A percentile compares a stretch with the other conserved stretches of the same genome.
Evolutionary conservation across 176 grass and related monocot species (phyloP).

Genomic region (Oryza coarctata): DNA sequence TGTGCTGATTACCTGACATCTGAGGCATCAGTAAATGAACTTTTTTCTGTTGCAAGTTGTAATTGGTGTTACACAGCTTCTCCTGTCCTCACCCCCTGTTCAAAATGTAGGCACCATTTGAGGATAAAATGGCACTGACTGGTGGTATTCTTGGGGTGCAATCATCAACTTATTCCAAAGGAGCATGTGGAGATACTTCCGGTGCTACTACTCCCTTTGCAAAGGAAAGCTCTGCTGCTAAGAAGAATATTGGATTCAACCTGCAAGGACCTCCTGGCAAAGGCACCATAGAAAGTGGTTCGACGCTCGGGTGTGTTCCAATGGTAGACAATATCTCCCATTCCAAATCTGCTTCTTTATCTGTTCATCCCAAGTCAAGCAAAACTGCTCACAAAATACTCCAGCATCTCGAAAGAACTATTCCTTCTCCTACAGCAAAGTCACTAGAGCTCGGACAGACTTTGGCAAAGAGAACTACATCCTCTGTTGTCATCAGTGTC

Average conservation of each 20-base stretch:
- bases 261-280: constrained; percentile 21
- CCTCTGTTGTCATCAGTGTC: constrained; percentile 20
- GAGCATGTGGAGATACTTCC: constrained; percentile 10
- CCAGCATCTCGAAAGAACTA: constrained; percentile 62
- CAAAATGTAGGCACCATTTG: constrained; percentile 31
- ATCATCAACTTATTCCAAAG: constrained; percentile 28
- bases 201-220: constrained; percentile 15
- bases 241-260: constrained; percentile 16
- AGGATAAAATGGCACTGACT: constrained; percentile 26
- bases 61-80: background rate
- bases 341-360: constrained; percentile 28
- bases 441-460: constrained; percentile 35
- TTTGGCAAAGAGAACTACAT: constrained; percentile 29
- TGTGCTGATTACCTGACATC: background rate
- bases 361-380: constrained; percentile 67
- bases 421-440: constrained; percentile 53
- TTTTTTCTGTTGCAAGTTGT: background rate
- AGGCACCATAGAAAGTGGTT: constrained; percentile 34
- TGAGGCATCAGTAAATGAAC: background rate
- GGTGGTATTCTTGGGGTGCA: constrained; percentile 21
- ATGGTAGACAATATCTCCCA: constrained; percentile 32
- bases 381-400: constrained; percentile 69
- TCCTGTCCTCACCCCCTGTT: constrained; percentile 24
- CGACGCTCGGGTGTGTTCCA: constrained; percentile 11
- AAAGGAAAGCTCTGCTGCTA: constrained; percentile 15